Conservation (phyloP, 2,329 filamentous ascomycete species). For the Catunica adiposa region DNA sequence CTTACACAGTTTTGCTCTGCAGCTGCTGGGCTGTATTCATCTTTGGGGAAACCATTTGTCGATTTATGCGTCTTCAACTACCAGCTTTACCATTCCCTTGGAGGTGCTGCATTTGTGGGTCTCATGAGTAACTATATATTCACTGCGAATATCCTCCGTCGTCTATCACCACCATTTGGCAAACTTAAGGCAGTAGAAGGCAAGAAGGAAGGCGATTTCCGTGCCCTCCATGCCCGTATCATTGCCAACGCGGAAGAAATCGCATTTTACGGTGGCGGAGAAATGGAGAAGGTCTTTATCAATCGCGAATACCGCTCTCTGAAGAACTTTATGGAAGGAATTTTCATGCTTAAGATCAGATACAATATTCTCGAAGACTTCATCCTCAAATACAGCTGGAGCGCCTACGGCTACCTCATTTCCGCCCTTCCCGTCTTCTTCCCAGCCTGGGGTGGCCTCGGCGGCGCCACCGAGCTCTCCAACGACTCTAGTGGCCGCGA, state of each 20-base stretch:
- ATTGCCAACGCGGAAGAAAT: slow-evolving; percentile 97
- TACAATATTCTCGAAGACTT: slow-evolving; percentile 99
- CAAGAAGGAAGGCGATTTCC: slow-evolving; percentile 86
- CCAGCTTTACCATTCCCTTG: slow-evolving; percentile 81
- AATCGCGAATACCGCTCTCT: slow-evolving; percentile 85
- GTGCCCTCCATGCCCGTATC: slow-evolving; percentile 73
- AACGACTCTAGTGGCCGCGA: slow-evolving; percentile 44
- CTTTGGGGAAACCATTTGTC: slow-evolving; percentile 92
- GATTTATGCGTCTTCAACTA: slow-evolving; percentile 97
- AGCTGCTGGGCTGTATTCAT: slow-evolving; percentile 85
- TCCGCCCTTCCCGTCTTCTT: slow-evolving; percentile 88
- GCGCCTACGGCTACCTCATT: slow-evolving; percentile 86
- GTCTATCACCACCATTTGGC: slow-evolving; percentile 84
- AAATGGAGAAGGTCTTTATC: slow-evolving; percentile 85
- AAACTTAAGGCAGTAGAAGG: slow-evolving; percentile 95
- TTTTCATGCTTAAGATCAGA: slow-evolving; percentile 92
- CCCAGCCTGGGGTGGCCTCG: slow-evolving; percentile 80
- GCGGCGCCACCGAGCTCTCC: slow-evolving; percentile 51
- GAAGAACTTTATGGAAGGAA: slow-evolving; percentile 93
- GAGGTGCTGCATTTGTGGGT: slow-evolving; percentile 70
- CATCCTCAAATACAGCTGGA: slow-evolving; percentile 97
- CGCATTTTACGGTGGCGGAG: slow-evolving; percentile 89
- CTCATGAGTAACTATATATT: slow-evolving; percentile 86
- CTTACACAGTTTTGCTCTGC: slow-evolving; percentile 87
- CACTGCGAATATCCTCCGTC: slow-evolving; percentile 76